These are phyloP conservation scores for Talaromyces sp. DNA, from an alignment of 2,329 filamentous ascomycete genomes.

Conservation along the genomic window DNA sequence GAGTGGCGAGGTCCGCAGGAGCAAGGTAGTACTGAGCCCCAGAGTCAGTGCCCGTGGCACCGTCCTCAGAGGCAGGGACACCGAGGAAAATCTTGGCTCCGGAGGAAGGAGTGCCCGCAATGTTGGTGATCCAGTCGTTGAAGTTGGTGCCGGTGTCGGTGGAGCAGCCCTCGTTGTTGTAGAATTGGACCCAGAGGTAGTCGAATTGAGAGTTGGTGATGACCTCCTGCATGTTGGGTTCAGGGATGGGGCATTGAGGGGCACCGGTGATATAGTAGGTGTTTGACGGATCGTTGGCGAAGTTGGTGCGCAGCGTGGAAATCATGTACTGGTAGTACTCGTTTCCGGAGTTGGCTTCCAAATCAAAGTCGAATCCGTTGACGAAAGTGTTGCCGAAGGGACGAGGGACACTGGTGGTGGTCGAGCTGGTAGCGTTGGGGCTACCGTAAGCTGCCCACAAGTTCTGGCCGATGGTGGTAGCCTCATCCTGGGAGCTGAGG, in stretches of 20 bases:
- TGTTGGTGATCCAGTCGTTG: conserved; percentile 43
- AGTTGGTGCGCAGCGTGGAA: conserved; percentile 45
- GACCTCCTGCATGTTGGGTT: conserved; percentile 45
- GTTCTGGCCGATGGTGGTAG: conserved; percentile 37
- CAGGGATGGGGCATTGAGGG: conserved; percentile 52
- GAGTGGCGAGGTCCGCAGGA: conserved; percentile 42
- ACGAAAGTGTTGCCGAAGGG: conserved; percentile 49
- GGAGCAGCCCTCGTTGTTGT: conserved; percentile 52
- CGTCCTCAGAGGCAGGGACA: conserved; percentile 38
- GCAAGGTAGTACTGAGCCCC: conserved; percentile 43
- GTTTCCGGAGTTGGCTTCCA: conserved; percentile 40
- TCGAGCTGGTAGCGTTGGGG: conserved; percentile 23
- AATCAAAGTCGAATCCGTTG: conserved; percentile 54
- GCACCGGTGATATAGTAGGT: conserved; percentile 52
- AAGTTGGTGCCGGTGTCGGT: conserved; percentile 46
- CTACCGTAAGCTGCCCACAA: conserved; percentile 48
- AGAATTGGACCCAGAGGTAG: conserved; percentile 55
- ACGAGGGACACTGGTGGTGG: conserved; percentile 44
- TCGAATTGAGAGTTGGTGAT: conserved; percentile 48
- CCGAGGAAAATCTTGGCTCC: conserved; percentile 54
- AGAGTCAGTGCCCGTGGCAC: conserved; percentile 24
- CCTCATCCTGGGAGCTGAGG: conserved; percentile 35
- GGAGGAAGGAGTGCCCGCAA: conserved; percentile 38
- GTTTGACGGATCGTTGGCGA: conserved; percentile 30
- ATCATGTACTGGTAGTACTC: conserved; percentile 43